phyloP scores from a whole-genome alignment of 306 rosid genomes.

The Cicer pinnatifidum region DNA sequence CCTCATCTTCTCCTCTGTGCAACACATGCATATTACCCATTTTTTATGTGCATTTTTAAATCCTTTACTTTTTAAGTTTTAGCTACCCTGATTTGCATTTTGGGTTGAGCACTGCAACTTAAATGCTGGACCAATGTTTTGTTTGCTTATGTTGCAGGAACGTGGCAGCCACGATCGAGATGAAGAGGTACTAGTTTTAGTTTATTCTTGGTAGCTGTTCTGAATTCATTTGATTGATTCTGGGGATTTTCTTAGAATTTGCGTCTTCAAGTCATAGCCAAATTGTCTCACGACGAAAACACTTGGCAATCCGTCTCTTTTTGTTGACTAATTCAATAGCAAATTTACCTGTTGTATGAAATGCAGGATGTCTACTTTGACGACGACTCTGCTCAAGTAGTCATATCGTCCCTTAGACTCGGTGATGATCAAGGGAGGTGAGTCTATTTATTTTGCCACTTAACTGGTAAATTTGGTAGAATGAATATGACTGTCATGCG shows the following conservation, averaged over 20 bases:
- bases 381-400: conserved; percentile 96
- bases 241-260: conserved; percentile 33
- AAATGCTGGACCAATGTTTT: conserved; percentile 41
- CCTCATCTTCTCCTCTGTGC: conserved; percentile 8
- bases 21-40: conserved; percentile 34
- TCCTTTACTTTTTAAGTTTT: conserved; percentile 3
- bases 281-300: background rate
- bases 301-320: background rate
- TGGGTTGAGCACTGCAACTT: conserved; percentile 10
- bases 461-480: conserved; percentile 7
- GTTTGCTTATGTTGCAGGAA: conserved; percentile 65
- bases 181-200: conserved; percentile 72
- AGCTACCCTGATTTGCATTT: conserved; percentile 18
- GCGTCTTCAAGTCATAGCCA: background rate
- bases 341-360: conserved; percentile 35
- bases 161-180: conserved; percentile 76
- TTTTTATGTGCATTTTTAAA: conserved; percentile 16
- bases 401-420: conserved; percentile 89
- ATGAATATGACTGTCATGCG: background rate
- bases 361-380: conserved; percentile 94
- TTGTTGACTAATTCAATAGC: conserved; percentile 16
- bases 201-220: conserved; percentile 27
- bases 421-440: conserved; percentile 98
- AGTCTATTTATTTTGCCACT: conserved; percentile 43
- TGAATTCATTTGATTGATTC: conserved; percentile 38